These are phyloP conservation scores for Vicia faba DNA, from an alignment of 306 rosid genomes.

Conservation along the genomic window DNA sequence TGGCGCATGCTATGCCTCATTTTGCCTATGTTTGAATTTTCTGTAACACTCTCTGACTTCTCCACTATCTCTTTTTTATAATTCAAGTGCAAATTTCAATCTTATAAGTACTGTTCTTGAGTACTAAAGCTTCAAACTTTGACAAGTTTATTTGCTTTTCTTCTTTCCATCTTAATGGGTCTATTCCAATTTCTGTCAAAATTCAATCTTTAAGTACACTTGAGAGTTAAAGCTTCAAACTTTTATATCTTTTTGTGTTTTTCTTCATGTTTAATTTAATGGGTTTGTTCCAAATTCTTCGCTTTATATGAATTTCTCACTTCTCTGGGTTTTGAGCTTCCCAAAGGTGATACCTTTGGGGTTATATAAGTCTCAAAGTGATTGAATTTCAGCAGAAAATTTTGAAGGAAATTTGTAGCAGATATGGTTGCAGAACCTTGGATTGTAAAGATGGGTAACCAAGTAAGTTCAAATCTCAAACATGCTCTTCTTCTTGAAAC, in stretches of 20 bases:
- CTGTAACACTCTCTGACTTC: slow-evolving; percentile 37
- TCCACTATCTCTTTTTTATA: slow-evolving; percentile 34
- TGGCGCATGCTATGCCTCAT: slow-evolving; percentile 38
- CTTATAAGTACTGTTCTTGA: background rate
- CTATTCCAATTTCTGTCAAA: slow-evolving; percentile 14
- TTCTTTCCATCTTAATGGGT: slow-evolving; percentile 29
- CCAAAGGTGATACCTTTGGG: slow-evolving; percentile 30
- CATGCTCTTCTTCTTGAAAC: slow-evolving; percentile 72
- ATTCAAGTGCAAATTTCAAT: slow-evolving; percentile 25
- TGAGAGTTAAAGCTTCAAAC: slow-evolving; percentile 29
- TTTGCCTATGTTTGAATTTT: slow-evolving; percentile 29
- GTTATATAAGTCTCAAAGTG: slow-evolving; percentile 6
- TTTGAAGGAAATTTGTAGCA: slow-evolving; percentile 29
- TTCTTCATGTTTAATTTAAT: slow-evolving; percentile 15
- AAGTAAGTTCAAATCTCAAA: slow-evolving; percentile 80
- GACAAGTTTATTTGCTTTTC: slow-evolving; percentile 18
- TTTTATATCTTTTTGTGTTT: slow-evolving; percentile 20
- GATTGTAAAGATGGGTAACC: slow-evolving; percentile 91
- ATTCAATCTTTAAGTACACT: background rate
- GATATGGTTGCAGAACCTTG: slow-evolving; percentile 93
- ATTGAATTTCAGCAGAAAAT: slow-evolving; percentile 2
- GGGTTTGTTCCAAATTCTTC: slow-evolving; percentile 34
- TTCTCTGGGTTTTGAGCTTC: slow-evolving; percentile 13
- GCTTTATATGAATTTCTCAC: slow-evolving; percentile 7
- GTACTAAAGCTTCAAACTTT: slow-evolving; percentile 32